Conservation (phyloP, 208 protist species). For the Leishmania martiniquensis region DNA sequence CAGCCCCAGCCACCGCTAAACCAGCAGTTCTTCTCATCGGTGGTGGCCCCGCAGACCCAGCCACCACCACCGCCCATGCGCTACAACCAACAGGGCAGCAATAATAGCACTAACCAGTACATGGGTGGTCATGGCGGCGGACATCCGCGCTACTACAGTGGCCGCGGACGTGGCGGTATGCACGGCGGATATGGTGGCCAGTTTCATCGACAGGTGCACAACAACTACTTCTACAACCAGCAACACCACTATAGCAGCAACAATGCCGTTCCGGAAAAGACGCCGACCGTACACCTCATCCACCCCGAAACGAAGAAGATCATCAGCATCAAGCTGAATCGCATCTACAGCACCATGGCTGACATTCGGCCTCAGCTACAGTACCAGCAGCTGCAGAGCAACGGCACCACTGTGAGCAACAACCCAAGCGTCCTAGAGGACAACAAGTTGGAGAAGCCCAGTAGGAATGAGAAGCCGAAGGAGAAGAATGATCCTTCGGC, state of each 20-base stretch:
- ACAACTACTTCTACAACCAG: conserved; percentile 53
- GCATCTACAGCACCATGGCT: conserved; percentile 64
- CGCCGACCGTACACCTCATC: conserved; percentile 50
- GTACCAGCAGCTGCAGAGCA: conserved; percentile 14
- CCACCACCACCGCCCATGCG: conserved; percentile 15
- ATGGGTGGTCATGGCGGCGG: conserved; percentile 9
- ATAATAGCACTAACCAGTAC: conserved; percentile 29
- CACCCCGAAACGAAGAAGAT: conserved; percentile 51
- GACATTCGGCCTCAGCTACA: conserved; percentile 44
- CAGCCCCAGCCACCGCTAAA: conserved; percentile 10
- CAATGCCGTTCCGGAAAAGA: conserved; percentile 77
- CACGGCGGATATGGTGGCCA: conserved; percentile 24
- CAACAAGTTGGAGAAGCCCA: conserved; percentile 5
- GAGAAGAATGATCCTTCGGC: conserved; percentile 18
- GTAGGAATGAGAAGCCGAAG: conserved; percentile 18
- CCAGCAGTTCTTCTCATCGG: conserved; percentile 17
- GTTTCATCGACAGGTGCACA: conserved; percentile 45
- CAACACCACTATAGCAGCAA: conserved; percentile 61
- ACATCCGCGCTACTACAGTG: conserved; percentile 12
- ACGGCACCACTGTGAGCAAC: conserved; percentile 17
- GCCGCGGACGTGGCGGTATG: conserved; percentile 24
- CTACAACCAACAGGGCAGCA: conserved; percentile 33
- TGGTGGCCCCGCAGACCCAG: conserved; percentile 15
- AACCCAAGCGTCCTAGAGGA: conserved; percentile 20
- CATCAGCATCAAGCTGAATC: conserved; percentile 66